phyloP scores from a whole-genome alignment of 345 rosid species.

The Lumnitzera littorea region DNA sequence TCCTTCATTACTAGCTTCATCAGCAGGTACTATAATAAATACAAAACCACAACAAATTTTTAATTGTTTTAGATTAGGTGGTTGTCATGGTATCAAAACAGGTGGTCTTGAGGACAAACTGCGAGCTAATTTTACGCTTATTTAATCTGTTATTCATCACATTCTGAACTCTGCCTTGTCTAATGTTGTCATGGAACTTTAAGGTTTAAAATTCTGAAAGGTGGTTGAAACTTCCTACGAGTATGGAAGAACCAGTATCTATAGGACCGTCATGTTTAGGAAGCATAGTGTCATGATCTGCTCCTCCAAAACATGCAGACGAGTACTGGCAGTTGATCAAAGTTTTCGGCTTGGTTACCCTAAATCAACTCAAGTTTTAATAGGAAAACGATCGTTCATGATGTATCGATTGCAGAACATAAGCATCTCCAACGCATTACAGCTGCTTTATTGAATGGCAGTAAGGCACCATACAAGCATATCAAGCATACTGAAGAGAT shows the following conservation, averaged over 20 bases:
- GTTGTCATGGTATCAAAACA: no score
- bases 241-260: constrained; percentile 25
- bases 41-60: no score
- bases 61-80: no score
- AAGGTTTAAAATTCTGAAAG: no score
- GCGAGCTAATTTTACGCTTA: no score
- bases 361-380: constrained; percentile 15
- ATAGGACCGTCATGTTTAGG: constrained; percentile 31
- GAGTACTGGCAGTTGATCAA: constrained; percentile 27
- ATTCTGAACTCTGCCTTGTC: no score
- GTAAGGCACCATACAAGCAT: constrained; percentile 41
- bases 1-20: constrained; percentile 1
- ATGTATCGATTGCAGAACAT: constrained; percentile 42
- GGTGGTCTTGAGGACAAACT: no score
- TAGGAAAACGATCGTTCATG: constrained; percentile 29
- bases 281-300: constrained; percentile 30
- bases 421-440: constrained; percentile 49
- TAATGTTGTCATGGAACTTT: no score
- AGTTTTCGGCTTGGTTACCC: constrained; percentile 32
- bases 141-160: no score
- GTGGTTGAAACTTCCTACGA: constrained; percentile 7
- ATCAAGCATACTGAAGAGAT: constrained; percentile 31
- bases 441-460: constrained; percentile 43
- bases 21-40: no score
- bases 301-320: constrained; percentile 23